phyloP scores from a whole-genome alignment of 2,329 filamentous ascomycete species.

The Zasmidium angulare region DNA sequence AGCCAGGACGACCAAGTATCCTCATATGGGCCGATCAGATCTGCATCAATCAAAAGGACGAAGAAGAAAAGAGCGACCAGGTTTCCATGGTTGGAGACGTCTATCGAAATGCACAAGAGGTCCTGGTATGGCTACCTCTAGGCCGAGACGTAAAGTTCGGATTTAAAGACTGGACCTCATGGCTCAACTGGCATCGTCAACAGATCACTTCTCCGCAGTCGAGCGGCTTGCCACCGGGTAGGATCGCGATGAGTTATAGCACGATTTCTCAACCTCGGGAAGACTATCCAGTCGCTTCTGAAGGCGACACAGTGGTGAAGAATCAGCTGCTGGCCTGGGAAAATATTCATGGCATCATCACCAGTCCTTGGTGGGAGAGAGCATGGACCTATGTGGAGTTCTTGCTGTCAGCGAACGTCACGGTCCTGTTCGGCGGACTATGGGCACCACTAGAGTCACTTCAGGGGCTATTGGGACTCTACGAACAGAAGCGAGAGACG shows the following conservation, averaged over 20 bases:
- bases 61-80: neutral
- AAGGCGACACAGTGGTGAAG: neutral
- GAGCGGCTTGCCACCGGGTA: neutral
- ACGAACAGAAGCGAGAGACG: neutral
- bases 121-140: neutral
- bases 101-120: neutral
- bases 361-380: neutral
- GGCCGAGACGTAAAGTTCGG: neutral
- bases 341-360: neutral
- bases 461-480: neutral
- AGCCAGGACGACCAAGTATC: neutral
- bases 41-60: neutral
- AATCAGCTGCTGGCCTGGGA: neutral
- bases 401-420: neutral
- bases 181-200: neutral
- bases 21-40: neutral
- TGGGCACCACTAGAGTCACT: neutral
- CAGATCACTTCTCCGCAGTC: neutral
- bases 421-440: neutral
- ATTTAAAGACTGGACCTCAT: neutral
- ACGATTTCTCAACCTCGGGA: neutral
- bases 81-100: neutral
- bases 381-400: neutral
- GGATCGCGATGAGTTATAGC: neutral
- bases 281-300: neutral